Conservation (phyloP, 495 filamentous ascomycete genomes). For the Podospora sp. region DNA sequence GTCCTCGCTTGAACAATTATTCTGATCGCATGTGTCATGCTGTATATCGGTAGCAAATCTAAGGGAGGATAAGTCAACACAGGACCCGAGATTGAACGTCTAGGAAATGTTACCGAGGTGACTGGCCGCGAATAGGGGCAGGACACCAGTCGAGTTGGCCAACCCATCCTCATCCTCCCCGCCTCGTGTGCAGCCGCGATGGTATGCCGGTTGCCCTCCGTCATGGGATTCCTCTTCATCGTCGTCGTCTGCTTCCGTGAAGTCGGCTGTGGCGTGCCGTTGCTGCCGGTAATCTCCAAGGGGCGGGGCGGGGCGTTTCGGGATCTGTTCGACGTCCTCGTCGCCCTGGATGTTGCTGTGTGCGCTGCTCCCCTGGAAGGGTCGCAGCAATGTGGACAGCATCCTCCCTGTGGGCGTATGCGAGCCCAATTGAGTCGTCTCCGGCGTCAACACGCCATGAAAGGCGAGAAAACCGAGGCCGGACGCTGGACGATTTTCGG, state of each 20-base stretch:
- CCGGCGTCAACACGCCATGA: conserved; percentile 36
- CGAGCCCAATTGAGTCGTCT: conserved; percentile 29
- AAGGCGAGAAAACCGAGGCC: conserved; percentile 12
- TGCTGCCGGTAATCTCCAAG: conserved; percentile 41
- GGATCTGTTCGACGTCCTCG: conserved; percentile 35
- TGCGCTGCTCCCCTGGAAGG: conserved; percentile 37
- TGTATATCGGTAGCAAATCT: conserved; percentile 77
- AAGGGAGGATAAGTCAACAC: conserved; percentile 17
- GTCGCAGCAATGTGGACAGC: conserved; percentile 48
- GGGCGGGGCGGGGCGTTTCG: conserved; percentile 35
- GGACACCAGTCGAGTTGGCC: conserved; percentile 61
- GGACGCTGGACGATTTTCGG: background rate
- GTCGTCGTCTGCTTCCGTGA: conserved; percentile 57
- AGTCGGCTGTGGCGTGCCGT: conserved; percentile 59
- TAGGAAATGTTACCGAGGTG: conserved; percentile 66
- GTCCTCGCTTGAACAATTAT: conserved; percentile 77
- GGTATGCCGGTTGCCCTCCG: background rate
- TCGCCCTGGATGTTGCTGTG: conserved; percentile 22
- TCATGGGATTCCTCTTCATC: conserved; percentile 52
- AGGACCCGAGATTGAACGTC: background rate
- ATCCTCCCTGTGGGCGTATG: conserved; percentile 32
- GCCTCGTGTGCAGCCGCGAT: background rate
- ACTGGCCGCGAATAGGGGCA: conserved; percentile 81
- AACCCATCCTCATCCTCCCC: conserved; percentile 55
- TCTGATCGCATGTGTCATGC: conserved; percentile 84